Percentiles rank a stretch among this genome's conserved stretches.
phyloP scores from a whole-genome alignment of 1,284 basidiomycete genomes.

The Puccinia hordei region DNA sequence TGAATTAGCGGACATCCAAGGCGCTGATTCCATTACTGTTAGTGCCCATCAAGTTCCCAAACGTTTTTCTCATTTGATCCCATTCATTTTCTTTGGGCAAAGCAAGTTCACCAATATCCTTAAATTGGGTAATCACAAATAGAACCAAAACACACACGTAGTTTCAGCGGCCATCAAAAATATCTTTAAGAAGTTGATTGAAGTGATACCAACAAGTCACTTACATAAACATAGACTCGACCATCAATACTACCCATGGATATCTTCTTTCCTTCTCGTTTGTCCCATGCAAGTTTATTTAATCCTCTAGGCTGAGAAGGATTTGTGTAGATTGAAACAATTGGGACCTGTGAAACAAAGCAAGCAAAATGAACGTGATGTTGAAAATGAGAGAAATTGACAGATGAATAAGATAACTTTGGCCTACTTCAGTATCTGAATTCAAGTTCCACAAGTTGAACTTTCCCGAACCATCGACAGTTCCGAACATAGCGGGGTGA shows the following conservation, averaged over 20 bases:
- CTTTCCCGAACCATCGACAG: slow-evolving; percentile 88
- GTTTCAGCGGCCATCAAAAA: neutral
- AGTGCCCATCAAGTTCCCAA: slow-evolving; percentile 35
- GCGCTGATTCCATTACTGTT: slow-evolving; percentile 25
- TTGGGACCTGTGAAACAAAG: slow-evolving; percentile 68
- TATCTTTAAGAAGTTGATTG: neutral
- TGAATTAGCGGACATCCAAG: slow-evolving; percentile 38
- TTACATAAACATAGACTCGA: slow-evolving; percentile 80
- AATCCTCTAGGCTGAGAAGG: slow-evolving; percentile 76
- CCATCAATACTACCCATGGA: slow-evolving; percentile 91
- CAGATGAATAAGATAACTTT: neutral
- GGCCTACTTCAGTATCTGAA: slow-evolving; percentile 81
- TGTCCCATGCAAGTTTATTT: slow-evolving; percentile 94
- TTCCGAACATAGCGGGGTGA: slow-evolving; percentile 90
- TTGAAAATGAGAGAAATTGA: slow-evolving; percentile 1
- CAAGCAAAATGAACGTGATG: neutral
- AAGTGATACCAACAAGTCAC: neutral
- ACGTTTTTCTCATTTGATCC: slow-evolving; percentile 50
- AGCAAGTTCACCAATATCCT: slow-evolving; percentile 48
- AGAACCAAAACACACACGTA: neutral
- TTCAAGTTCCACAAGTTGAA: slow-evolving; percentile 98
- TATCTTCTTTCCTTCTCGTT: slow-evolving; percentile 76
- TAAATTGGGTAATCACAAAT: neutral
- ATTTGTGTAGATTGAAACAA: slow-evolving; percentile 67
- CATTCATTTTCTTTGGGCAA: slow-evolving; percentile 51